These are phyloP conservation scores for Phytophthora quininea DNA, from an alignment of 352 stramenopile species.

Conservation along the genomic window DNA sequence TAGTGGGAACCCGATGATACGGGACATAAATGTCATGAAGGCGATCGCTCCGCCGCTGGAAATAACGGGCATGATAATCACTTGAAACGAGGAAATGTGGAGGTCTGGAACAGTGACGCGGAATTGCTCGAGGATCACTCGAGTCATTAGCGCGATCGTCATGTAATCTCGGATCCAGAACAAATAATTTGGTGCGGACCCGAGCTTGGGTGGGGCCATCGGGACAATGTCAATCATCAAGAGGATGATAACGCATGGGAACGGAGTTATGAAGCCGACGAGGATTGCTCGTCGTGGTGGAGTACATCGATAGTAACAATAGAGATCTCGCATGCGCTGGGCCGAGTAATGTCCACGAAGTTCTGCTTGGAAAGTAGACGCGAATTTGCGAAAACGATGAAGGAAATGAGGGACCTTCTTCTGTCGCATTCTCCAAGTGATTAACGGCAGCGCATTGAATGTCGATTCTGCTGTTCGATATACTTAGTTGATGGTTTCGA, in stretches of 20 bases:
- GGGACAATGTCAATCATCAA: constrained; percentile 27
- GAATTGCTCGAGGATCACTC: constrained; percentile 39
- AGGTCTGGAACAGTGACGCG: constrained; percentile 10
- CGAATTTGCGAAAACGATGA: constrained; percentile 12
- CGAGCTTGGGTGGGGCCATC: constrained; percentile 18
- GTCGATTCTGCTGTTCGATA: neutral
- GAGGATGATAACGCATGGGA: constrained; percentile 35
- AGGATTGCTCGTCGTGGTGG: neutral
- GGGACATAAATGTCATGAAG: constrained; percentile 22
- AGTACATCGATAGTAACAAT: constrained; percentile 6
- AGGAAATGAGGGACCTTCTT: constrained; percentile 3
- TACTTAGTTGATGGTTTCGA: neutral
- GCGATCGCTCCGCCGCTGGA: constrained; percentile 9
- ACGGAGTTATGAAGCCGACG: constrained; percentile 26
- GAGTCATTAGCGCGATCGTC: constrained; percentile 32
- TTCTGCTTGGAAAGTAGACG: constrained; percentile 36
- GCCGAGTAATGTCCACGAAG: constrained; percentile 45
- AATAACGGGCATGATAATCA: constrained; percentile 11
- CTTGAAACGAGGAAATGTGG: constrained; percentile 5
- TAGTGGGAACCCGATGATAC: constrained; percentile 44
- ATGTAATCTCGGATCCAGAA: constrained; percentile 38
- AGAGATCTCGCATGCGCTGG: constrained; percentile 18
- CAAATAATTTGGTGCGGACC: constrained; percentile 37
- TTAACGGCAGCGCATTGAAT: constrained; percentile 6
- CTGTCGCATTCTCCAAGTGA: neutral